phyloP scores from a whole-genome alignment of 495 filamentous ascomycete genomes.

The Talaromyces ruber region DNA sequence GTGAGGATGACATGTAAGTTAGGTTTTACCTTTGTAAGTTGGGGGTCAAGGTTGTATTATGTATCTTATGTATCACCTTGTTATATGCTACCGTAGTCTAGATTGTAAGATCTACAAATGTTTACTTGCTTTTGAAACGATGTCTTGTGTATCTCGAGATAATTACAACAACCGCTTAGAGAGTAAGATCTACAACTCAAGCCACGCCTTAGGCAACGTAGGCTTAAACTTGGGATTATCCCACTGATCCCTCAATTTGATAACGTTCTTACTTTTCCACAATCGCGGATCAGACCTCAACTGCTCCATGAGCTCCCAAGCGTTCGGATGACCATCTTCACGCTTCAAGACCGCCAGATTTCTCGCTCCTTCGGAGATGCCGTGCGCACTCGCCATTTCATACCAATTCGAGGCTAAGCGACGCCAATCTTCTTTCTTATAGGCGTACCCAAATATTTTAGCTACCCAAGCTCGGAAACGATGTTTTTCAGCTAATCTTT shows the following conservation, averaged over 20 bases:
- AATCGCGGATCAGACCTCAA: not conserved
- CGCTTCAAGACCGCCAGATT: slow-evolving; percentile 17
- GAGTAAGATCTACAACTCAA: not conserved
- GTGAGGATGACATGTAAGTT: not conserved
- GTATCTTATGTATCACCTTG: not conserved
- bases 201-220: not conserved
- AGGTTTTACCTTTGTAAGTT: not conserved
- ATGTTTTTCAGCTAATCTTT: slow-evolving; percentile 4
- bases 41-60: not conserved
- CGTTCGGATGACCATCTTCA: slow-evolving; percentile 11
- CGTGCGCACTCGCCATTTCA: slow-evolving; percentile 9
- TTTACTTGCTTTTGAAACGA: not conserved
- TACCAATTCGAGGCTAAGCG: slow-evolving; percentile 26
- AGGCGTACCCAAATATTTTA: not conserved
- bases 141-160: not conserved
- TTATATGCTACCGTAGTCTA: not conserved
- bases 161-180: not conserved
- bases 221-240: not conserved
- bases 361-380: slow-evolving; percentile 8
- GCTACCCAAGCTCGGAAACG: not conserved
- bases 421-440: slow-evolving; percentile 15
- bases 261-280: not conserved
- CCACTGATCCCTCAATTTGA: not conserved
- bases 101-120: not conserved
- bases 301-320: not conserved